Evolutionary conservation across 371 early-diverging fungal genomes (phyloP).

Genomic region (Mucor irregularis): DNA sequence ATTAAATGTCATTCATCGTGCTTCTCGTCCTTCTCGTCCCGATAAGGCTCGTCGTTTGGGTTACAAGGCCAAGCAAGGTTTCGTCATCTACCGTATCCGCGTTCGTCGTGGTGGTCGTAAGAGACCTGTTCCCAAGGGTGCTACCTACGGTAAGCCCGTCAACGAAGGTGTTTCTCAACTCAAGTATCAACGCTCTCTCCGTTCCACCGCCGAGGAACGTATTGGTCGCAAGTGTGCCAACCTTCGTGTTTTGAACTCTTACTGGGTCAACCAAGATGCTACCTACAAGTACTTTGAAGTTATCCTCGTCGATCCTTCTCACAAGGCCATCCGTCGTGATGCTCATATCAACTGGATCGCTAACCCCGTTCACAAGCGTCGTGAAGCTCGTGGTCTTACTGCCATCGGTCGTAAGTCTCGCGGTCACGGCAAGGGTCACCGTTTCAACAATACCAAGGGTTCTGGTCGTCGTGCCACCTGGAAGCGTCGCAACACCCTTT

Average conservation of each 20-base stretch:
- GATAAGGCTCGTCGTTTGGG: constrained; percentile 99
- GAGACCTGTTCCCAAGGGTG: constrained; percentile 96
- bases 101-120: constrained; percentile 99
- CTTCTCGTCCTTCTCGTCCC: constrained; percentile 97
- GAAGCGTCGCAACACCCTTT: constrained; percentile 79
- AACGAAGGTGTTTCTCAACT: constrained; percentile 97
- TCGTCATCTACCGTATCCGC: constrained; percentile 96
- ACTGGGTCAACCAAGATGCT: constrained; percentile 99
- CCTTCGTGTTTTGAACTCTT: constrained; percentile 97
- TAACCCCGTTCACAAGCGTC: constrained; percentile 97
- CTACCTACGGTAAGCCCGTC: constrained; percentile 97
- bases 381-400: constrained; percentile 98
- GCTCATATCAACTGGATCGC: constrained; percentile 99
- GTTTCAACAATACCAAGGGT: constrained; percentile 98
- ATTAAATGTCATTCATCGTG: constrained; percentile 96
- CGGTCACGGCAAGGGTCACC: constrained; percentile 97
- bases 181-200: constrained; percentile 94
- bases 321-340: constrained; percentile 98
- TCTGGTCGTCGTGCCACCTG: constrained; percentile 86
- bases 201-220: constrained; percentile 95
- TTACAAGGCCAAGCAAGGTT: constrained; percentile 99
- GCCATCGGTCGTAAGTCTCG: constrained; percentile 96
- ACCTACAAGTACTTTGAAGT: constrained; percentile 99
- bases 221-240: constrained; percentile 95
- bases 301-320: constrained; percentile 96